Evolutionary conservation across 169 alveolate species (phyloP).

Genomic region (Plasmodium blacklocki): DNA sequence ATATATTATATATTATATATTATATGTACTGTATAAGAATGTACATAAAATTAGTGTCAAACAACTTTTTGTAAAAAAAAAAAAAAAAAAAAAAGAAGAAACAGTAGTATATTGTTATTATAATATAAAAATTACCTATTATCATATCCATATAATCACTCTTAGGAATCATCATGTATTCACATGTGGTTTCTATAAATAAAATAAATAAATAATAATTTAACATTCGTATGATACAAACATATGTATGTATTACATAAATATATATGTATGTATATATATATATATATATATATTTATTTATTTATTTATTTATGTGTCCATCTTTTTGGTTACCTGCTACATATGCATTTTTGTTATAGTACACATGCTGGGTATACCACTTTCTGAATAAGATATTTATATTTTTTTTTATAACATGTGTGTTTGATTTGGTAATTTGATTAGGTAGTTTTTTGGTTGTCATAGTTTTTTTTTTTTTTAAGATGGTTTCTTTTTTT

Average conservation of each 20-base stretch:
- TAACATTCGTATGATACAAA: no score
- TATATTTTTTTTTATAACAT: constrained; percentile 37
- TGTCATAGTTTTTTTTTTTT: neutral
- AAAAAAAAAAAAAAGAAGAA: neutral
- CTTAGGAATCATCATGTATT: constrained; percentile 21
- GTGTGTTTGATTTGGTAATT: neutral
- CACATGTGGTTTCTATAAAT: constrained; percentile 15
- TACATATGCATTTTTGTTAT: constrained; percentile 35
- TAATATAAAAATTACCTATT: constrained; percentile 25
- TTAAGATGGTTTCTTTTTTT: neutral
- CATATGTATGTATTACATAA: no score
- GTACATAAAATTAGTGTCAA: neutral
- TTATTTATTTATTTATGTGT: neutral
- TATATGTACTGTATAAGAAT: neutral
- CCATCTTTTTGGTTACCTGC: constrained; percentile 17
- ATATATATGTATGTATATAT: neutral
- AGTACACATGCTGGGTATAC: constrained; percentile 74
- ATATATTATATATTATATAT: neutral
- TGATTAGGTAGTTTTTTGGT: neutral
- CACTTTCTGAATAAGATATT: constrained; percentile 60
- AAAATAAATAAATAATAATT: neutral
- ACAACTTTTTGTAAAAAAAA: neutral
- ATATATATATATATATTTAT: neutral
- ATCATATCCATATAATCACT: constrained; percentile 75
- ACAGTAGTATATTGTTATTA: neutral